Evolutionary conservation across 441 rosid species (phyloP), one percentile per base, ranked within the genome.

Genomic region (Populus hybrid): DNA sequence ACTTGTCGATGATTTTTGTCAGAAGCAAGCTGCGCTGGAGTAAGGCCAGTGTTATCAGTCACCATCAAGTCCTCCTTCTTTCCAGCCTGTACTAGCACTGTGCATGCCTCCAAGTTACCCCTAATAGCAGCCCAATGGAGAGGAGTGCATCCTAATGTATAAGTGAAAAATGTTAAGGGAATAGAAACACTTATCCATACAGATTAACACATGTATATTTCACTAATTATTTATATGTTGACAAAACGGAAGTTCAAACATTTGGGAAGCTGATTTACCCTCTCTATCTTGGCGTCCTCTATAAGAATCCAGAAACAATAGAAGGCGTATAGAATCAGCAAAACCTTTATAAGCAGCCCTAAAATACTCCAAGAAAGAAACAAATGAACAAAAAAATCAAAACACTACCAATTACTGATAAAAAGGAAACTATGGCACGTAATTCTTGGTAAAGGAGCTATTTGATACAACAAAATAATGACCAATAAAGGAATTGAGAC

Each of bases 291-390:
- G 98, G n/a, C 97, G 92, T 79, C 93, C 94, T 79, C 93, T 89
- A 74, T 91, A 88, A 34, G 95, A 95, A 85, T 94, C 98, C 76
- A 94, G 87, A 86, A 94, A 96, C 80, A 96, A 85, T 36, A 96
- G 92, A 73, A 96, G 94, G 77, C 98, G 93, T 82, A 96, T 86
- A 77, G 91, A 93, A 86, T 96, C 98, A 23, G 95, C 92, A 84
- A 90, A 96, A 75, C 99, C 99, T 85, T 94, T 96, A 90, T 96
- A 96, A 67, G 98, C 99, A 73, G 98, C 99, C 98, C 98, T 96
- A 85, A 61, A 86, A 81, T 85, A 88, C 77, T 76, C 91, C 16
- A 11, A 40, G 12, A 80, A 7, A 73, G 72, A 71, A 70, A 59
- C 42, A 63, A 24, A 74, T 75, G 72, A 77, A 77, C 72, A 64